Percentiles rank a stretch among this genome's conserved stretches.
phyloP scores from a whole-genome alignment of 2,329 filamentous ascomycete species.

The Aspergillus tanneri region DNA sequence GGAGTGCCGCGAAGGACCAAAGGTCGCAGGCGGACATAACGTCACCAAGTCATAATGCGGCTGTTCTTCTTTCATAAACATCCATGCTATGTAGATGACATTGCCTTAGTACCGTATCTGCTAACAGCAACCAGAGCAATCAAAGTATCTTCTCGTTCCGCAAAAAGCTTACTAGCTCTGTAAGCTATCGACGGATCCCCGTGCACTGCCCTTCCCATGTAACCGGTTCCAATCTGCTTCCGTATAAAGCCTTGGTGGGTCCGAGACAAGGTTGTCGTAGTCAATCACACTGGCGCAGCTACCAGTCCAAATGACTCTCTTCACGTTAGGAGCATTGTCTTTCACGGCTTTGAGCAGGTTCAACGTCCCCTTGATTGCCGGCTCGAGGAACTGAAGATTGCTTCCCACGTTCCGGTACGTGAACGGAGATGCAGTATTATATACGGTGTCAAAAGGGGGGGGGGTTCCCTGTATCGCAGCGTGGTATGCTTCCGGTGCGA shows the following conservation, averaged over 20 bases:
- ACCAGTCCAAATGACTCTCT: slow-evolving; percentile 13
- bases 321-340: slow-evolving; percentile 11
- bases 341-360: slow-evolving; percentile 3
- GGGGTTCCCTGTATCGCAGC: neutral
- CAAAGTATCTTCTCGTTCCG: neutral
- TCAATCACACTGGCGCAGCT: slow-evolving; percentile 14
- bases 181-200: neutral
- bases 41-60: neutral
- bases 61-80: neutral
- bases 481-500: neutral
- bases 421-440: neutral
- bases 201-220: neutral
- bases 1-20: neutral
- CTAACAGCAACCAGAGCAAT: neutral
- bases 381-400: neutral
- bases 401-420: neutral
- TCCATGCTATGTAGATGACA: neutral
- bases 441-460: neutral
- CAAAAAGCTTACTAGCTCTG: neutral
- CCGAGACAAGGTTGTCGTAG: slow-evolving; percentile 11
- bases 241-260: slow-evolving; percentile 6
- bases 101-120: neutral
- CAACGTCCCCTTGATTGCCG: neutral
- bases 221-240: slow-evolving; percentile 1
- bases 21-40: neutral